Evolutionary conservation across 129 eudicot genomes (phyloP).

Genomic region (Scalesia atractyloides): DNA sequence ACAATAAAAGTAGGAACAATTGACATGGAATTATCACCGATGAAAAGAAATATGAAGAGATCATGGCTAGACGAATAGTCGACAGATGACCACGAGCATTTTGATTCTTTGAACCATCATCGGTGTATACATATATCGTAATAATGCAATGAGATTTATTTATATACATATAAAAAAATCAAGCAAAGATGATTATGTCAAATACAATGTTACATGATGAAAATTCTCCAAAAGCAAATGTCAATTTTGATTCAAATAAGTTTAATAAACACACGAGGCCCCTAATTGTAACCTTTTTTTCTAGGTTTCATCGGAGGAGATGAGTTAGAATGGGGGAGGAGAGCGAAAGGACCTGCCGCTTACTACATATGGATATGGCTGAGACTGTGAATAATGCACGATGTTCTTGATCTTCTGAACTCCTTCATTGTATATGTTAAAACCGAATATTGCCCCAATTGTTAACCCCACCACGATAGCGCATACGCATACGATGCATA

Average conservation of each 20-base stretch:
- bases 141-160: too few species aligned
- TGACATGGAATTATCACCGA: too few species aligned
- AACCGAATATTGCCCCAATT: constrained; percentile 67
- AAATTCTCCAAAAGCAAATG: neutral
- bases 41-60: too few species aligned
- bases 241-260: neutral
- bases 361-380: neutral
- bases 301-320: neutral
- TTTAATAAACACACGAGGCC: neutral
- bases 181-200: neutral
- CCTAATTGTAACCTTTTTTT: neutral
- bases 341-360: constrained; percentile 36
- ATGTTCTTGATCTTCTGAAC: constrained; percentile 48
- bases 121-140: too few species aligned
- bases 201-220: neutral
- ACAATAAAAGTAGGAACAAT: too few species aligned
- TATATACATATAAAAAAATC: neutral
- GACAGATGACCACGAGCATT: too few species aligned
- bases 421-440: constrained; percentile 60
- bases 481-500: constrained; percentile 57
- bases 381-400: constrained; percentile 29
- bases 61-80: too few species aligned
- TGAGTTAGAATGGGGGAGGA: constrained; percentile 31
- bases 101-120: too few species aligned
- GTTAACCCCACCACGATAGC: constrained; percentile 41